Evolutionary conservation across 2,329 filamentous ascomycete species (phyloP).

Genomic region (Ustilaginoidea virens): DNA sequence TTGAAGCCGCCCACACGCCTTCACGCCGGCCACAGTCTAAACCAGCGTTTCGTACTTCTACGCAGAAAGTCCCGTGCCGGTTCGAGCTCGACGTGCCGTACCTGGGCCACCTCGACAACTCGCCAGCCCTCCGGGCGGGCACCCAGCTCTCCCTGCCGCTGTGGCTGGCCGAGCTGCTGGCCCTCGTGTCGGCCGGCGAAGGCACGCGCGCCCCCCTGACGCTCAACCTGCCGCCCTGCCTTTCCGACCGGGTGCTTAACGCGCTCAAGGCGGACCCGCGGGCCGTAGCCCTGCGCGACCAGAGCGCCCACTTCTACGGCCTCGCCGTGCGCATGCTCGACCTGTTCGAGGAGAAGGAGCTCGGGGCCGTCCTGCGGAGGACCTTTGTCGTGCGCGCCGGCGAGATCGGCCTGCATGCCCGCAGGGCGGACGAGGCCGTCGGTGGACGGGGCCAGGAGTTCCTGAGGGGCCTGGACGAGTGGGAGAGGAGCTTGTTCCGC

Average conservation of each 20-base stretch:
- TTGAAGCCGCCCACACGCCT: not conserved
- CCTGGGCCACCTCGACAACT: slow-evolving; percentile 81
- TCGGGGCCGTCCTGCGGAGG: slow-evolving; percentile 59
- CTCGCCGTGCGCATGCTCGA: slow-evolving; percentile 77
- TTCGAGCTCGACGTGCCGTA: slow-evolving; percentile 83
- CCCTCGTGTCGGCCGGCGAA: slow-evolving; percentile 41
- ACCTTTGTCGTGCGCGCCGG: slow-evolving; percentile 70
- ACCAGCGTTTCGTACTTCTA: not conserved
- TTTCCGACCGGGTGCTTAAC: slow-evolving; percentile 68
- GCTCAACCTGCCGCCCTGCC: slow-evolving; percentile 64
- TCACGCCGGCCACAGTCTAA: not conserved
- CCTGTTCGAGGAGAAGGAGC: slow-evolving; percentile 66
- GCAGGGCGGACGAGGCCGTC: slow-evolving; percentile 56
- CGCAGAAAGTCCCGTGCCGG: slow-evolving; percentile 83
- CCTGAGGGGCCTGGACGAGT: slow-evolving; percentile 75
- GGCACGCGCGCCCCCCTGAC: slow-evolving; percentile 49
- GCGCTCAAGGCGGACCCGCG: slow-evolving; percentile 83
- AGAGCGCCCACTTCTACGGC: slow-evolving; percentile 78
- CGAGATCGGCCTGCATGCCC: slow-evolving; percentile 77
- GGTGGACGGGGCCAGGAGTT: slow-evolving; percentile 60
- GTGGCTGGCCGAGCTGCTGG: slow-evolving; percentile 91
- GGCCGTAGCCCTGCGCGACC: slow-evolving; percentile 67
- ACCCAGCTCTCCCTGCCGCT: slow-evolving; percentile 73
- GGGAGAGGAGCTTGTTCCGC: slow-evolving; percentile 63
- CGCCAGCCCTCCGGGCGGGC: slow-evolving; percentile 60